Percentiles rank a stretch among this genome's conserved stretches.
phyloP scores from a whole-genome alignment of 2,329 filamentous ascomycete species.

The Colletotrichum horii region DNA sequence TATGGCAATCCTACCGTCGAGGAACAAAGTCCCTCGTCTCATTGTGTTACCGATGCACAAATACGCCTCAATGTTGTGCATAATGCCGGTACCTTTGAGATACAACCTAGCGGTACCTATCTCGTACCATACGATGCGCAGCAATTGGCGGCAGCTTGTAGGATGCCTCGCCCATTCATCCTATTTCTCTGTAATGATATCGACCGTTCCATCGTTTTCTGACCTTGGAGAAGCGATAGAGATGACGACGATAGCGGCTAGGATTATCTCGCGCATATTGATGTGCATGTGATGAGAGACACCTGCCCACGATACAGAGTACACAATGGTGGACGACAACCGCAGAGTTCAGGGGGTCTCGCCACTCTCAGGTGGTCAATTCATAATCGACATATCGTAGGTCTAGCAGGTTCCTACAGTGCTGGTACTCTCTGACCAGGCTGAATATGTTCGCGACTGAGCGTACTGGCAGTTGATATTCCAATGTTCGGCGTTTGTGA shows the following conservation, averaged over 20 bases:
- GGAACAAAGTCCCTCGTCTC: neutral
- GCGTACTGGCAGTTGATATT: neutral
- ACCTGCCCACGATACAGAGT: neutral
- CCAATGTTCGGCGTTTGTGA: neutral
- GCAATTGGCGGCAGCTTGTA: neutral
- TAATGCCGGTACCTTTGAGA: neutral
- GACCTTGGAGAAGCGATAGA: neutral
- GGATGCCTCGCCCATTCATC: neutral
- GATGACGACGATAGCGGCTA: neutral
- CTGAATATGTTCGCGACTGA: neutral
- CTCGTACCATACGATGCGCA: neutral
- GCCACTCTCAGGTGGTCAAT: neutral
- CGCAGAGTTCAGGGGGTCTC: neutral
- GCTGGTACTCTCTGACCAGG: neutral
- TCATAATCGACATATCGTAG: neutral
- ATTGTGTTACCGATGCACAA: neutral
- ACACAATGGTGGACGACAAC: neutral
- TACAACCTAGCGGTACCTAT: neutral
- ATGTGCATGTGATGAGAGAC: neutral
- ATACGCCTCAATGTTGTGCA: neutral
- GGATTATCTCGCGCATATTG: neutral
- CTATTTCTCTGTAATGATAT: neutral
- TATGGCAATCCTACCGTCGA: neutral
- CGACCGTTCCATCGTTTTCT: neutral
- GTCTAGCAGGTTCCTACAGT: no score